Base-by-base conservation (phyloP, 2,329 filamentous ascomycete species). In the Diaporthe longicolla region DNA sequence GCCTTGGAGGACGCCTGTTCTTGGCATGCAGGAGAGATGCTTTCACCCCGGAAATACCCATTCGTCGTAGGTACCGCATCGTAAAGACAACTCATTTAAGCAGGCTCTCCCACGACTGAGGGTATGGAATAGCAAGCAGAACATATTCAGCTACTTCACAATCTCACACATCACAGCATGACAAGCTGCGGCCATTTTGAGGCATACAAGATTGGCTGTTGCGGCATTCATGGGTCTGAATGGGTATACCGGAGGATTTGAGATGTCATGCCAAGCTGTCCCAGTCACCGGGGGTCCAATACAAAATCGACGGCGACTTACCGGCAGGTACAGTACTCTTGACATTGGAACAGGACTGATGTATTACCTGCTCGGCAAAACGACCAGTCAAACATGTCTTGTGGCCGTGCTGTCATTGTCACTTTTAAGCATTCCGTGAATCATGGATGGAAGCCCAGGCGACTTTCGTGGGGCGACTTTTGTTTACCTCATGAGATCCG, bases 401-500 rank as follows among this genome's bases (percentile, higher is more conserved):
- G 21, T 7, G 19, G 37, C 48, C 61, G 11, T 52, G 61, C 61
- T 11, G 26, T 52, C 21, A 66, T 24, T 66, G 9, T 50, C 43
- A 10, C 29, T 50, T 37, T 66, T 37, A 9, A 52, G 63, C n/a
- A 63, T 52, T 66, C 21, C 37, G 29, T 37, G 63, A 66, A 66
- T 66, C 45, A 66, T 66, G 15, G 43, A n/a, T 32, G 19, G 45
- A 52, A 66, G 29, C 1, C 63, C 29, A 32, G 63, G 29, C 63
- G 63, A 32, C n/a, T 66, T 26, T 66, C 11, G 63, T 66, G 29
- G 63, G 21, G 9, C 45, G 45, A 66, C 63, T 50, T 52, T 26
- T 37, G 43, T 52, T 37, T 24, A 66, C 63, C 43, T 72, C 61
- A 55, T 66, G 73, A 69, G 73, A 59, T 63, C 70, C 70, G 61